Conservation (phyloP, 179 eudicot genomes). For the Gypsophila paniculata region DNA sequence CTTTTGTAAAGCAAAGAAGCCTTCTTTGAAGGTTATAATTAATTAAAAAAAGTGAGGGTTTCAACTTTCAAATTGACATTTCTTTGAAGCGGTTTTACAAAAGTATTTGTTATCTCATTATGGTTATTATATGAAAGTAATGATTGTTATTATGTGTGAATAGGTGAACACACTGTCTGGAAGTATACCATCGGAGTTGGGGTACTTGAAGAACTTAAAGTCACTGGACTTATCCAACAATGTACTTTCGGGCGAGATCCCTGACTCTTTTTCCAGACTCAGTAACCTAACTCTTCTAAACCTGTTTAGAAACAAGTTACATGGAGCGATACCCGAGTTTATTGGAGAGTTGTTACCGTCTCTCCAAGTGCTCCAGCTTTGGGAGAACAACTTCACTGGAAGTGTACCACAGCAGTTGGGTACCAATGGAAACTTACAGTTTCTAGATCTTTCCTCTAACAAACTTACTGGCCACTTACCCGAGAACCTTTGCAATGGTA, state of each 20-base stretch:
- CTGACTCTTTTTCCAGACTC: conserved; percentile 42
- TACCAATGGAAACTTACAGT: conserved; percentile 45
- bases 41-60: too few relatives aligned
- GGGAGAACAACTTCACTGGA: conserved; percentile 95
- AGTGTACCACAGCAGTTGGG: conserved; percentile 61
- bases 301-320: conserved; percentile 65
- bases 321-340: conserved; percentile 75
- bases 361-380: conserved; percentile 67
- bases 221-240: conserved; percentile 86
- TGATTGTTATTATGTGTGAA: too few relatives aligned
- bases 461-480: conserved; percentile 71
- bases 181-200: conserved; percentile 52
- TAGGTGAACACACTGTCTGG: conserved; percentile 70
- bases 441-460: conserved; percentile 71
- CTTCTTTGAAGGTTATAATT: too few relatives aligned
- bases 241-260: conserved; percentile 62
- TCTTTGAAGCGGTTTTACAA: too few relatives aligned
- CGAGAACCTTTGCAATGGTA: conserved; percentile 49
- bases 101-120: too few relatives aligned
- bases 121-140: too few relatives aligned
- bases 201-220: conserved; percentile 51
- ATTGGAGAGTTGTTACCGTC: conserved; percentile 69
- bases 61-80: too few relatives aligned
- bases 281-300: conserved; percentile 67
- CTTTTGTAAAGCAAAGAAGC: too few relatives aligned